Percentiles rank a stretch among this genome's conserved stretches.
Conservation (phyloP, 164 flowering plant species). For the Aristolochia fimbriata region DNA sequence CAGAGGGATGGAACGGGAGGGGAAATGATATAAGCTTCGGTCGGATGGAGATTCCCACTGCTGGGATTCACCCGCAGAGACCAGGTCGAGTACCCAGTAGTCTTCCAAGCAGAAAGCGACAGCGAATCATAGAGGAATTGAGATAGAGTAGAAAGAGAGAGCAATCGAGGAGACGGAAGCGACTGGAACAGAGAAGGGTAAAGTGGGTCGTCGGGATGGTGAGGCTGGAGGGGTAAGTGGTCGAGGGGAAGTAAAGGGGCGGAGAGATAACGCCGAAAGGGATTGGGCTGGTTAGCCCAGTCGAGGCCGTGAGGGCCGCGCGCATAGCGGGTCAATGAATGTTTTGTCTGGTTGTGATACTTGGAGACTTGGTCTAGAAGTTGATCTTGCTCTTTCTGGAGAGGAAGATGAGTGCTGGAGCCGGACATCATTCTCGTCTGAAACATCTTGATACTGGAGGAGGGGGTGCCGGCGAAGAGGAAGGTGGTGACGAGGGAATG, state of each 20-base stretch:
- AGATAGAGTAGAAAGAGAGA: slow-evolving; percentile 40
- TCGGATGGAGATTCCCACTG: slow-evolving; percentile 94
- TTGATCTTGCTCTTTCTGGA: slow-evolving; percentile 11
- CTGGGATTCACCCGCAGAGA: slow-evolving; percentile 93
- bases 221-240: slow-evolving; percentile 29
- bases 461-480: not conserved
- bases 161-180: slow-evolving; percentile 52
- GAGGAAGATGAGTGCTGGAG: not conserved
- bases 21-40: slow-evolving; percentile 70
- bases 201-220: slow-evolving; percentile 16
- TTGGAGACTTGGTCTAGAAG: slow-evolving; percentile 35
- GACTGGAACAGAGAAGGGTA: slow-evolving; percentile 48
- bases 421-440: slow-evolving; percentile 1
- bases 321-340: slow-evolving; percentile 60
- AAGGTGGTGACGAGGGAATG: not conserved
- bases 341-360: slow-evolving; percentile 88
- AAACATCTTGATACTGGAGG: not conserved
- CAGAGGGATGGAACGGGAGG: slow-evolving; percentile 46
- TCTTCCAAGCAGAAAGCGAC: slow-evolving; percentile 89
- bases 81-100: slow-evolving; percentile 77
- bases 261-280: slow-evolving; percentile 71
- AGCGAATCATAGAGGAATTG: slow-evolving; percentile 70
- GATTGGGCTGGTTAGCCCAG: slow-evolving; percentile 97
- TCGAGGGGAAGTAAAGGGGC: slow-evolving; percentile 57
- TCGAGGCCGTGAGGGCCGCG: slow-evolving; percentile 84